Conservation (phyloP, 2,329 filamentous ascomycete species). For the Diaporthe vaccinii region DNA sequence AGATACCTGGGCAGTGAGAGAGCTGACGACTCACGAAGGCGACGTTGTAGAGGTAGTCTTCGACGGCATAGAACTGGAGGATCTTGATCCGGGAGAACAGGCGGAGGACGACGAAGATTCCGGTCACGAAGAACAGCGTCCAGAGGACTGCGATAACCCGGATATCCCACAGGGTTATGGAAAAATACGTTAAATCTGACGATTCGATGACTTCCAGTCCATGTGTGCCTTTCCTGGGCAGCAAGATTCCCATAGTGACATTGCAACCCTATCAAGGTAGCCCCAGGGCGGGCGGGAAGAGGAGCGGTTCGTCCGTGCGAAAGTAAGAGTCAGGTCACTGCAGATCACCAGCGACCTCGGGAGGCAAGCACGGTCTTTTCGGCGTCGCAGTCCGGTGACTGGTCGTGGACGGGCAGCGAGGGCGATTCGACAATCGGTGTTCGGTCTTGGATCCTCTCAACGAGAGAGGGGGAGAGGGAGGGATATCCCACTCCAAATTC, state of each 20-base stretch:
- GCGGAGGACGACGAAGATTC: slow-evolving; percentile 38
- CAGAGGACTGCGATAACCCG: slow-evolving; percentile 40
- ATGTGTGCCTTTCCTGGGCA: slow-evolving; percentile 34
- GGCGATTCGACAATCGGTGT: slow-evolving; percentile 20
- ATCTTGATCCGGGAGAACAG: slow-evolving; percentile 39
- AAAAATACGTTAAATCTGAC: slow-evolving; percentile 28
- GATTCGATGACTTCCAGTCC: slow-evolving; percentile 31
- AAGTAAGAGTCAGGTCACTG: background rate
- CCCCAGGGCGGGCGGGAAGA: slow-evolving; percentile 7
- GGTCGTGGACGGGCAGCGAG: background rate
- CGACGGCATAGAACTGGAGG: slow-evolving; percentile 40
- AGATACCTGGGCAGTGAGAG: background rate
- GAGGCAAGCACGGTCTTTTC: background rate
- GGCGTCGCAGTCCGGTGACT: slow-evolving; percentile 15
- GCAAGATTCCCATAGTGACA: slow-evolving; percentile 28
- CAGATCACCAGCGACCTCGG: slow-evolving; percentile 24
- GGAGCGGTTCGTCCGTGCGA: slow-evolving; percentile 21
- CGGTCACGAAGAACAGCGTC: slow-evolving; percentile 38
- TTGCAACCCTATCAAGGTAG: slow-evolving; percentile 29
- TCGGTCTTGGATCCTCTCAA: slow-evolving; percentile 17
- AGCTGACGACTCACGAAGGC: slow-evolving; percentile 36
- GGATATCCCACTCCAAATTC: slow-evolving; percentile 13
- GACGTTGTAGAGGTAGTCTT: slow-evolving; percentile 40
- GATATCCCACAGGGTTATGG: slow-evolving; percentile 38
- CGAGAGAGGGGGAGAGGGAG: background rate